phyloP scores from a whole-genome alignment of 805 yeast species.

The Gaillardinia entomophila region DNA sequence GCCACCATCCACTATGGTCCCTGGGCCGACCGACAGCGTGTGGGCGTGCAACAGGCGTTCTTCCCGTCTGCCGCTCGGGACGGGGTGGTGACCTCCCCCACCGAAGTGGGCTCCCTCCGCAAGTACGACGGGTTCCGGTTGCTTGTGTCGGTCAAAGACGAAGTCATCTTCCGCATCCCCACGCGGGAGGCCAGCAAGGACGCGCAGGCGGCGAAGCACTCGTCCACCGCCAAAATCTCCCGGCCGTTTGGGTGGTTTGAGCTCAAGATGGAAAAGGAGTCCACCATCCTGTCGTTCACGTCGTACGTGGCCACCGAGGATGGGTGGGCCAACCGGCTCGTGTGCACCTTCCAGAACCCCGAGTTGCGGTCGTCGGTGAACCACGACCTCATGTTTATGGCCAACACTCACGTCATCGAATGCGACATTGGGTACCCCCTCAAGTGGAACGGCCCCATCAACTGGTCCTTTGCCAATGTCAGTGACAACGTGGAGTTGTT shows the following conservation, averaged over 20 bases:
- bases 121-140: constrained; percentile 52
- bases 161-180: constrained; percentile 68
- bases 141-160: constrained; percentile 56
- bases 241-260: constrained; percentile 94
- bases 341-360: constrained; percentile 43
- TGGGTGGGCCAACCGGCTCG: constrained; percentile 50
- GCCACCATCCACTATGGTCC: constrained; percentile 85
- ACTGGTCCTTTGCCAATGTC: constrained; percentile 56
- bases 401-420: constrained; percentile 49
- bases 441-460: constrained; percentile 74
- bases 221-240: constrained; percentile 11
- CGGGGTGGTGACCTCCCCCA: constrained; percentile 28
- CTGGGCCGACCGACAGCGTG: constrained; percentile 88
- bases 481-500: constrained; percentile 55
- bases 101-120: constrained; percentile 46
- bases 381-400: constrained; percentile 70
- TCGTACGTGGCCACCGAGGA: constrained; percentile 50
- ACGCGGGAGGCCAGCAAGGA: constrained; percentile 83
- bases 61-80: constrained; percentile 67
- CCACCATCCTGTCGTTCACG: constrained; percentile 41
- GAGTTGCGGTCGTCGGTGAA: constrained; percentile 81
- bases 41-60: constrained; percentile 55
- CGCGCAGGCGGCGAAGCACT: constrained; percentile 3
- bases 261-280: constrained; percentile 49
- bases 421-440: constrained; percentile 67